Evolutionary conservation across 371 early-diverging fungal genomes (phyloP).

Genomic region (Nosema granulosis): DNA sequence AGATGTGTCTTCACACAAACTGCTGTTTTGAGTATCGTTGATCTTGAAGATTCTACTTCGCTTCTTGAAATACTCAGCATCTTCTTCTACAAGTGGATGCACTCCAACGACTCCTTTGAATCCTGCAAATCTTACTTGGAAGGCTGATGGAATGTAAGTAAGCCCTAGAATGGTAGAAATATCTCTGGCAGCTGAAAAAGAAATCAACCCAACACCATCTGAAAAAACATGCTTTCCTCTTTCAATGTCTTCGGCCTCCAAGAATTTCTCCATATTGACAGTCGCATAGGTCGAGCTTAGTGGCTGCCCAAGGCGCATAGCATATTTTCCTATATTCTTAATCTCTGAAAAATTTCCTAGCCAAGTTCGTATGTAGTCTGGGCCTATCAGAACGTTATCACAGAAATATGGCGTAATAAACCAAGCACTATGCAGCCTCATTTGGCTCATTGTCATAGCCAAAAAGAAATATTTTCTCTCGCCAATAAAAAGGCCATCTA

Average conservation of each 20-base stretch:
- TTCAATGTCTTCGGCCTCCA: slow-evolving; percentile 34
- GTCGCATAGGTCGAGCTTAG: slow-evolving; percentile 51
- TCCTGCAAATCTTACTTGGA: slow-evolving; percentile 76
- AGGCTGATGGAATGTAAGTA: slow-evolving; percentile 70
- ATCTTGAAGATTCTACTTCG: too few relatives aligned
- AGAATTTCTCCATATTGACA: slow-evolving; percentile 72
- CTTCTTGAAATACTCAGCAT: neutral
- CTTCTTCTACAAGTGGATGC: slow-evolving; percentile 32
- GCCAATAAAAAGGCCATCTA: slow-evolving; percentile 70
- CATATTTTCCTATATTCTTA: slow-evolving; percentile 71
- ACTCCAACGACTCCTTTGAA: slow-evolving; percentile 73
- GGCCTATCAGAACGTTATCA: slow-evolving; percentile 45
- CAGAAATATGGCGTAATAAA: slow-evolving; percentile 68
- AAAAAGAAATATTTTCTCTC: slow-evolving; percentile 70
- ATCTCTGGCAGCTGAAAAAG: slow-evolving; percentile 68
- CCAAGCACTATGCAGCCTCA: slow-evolving; percentile 73
- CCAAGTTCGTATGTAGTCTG: slow-evolving; percentile 70
- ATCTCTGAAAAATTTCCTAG: slow-evolving; percentile 73
- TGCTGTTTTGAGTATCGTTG: too few relatives aligned
- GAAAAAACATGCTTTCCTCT: slow-evolving; percentile 69
- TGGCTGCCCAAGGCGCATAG: slow-evolving; percentile 53
- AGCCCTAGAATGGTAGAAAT: slow-evolving; percentile 69
- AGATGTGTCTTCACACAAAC: too few relatives aligned
- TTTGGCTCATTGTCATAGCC: slow-evolving; percentile 70
- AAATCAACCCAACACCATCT: slow-evolving; percentile 77